phyloP scores from a whole-genome alignment of 2,329 filamentous ascomycete species.

The Venturia asperata region DNA sequence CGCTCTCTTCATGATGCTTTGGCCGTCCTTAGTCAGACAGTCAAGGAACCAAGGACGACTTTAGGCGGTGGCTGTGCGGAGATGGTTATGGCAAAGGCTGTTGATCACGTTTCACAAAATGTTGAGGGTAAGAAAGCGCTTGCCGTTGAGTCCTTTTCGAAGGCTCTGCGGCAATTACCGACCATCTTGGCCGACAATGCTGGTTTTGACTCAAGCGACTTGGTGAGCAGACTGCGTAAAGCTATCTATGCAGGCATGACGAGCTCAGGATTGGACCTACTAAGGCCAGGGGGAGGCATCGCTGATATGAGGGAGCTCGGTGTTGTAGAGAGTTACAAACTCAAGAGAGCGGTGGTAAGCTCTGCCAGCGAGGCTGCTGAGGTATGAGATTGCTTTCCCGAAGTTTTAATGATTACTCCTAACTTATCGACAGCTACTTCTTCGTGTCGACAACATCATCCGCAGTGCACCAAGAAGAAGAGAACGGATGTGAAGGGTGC shows the following conservation, averaged over 20 bases:
- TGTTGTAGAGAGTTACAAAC: conserved; percentile 96
- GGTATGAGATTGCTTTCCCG: conserved; percentile 47
- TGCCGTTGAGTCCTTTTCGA: conserved; percentile 82
- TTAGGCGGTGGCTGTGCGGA: conserved; percentile 93
- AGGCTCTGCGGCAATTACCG: conserved; percentile 83
- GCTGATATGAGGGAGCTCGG: conserved; percentile 93
- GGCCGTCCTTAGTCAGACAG: conserved; percentile 91
- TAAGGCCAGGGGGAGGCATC: conserved; percentile 84
- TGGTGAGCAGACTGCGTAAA: conserved; percentile 85
- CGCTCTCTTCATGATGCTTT: conserved; percentile 92
- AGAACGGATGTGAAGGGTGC: conserved; percentile 57
- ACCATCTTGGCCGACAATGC: conserved; percentile 98
- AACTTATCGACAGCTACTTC: conserved; percentile 56
- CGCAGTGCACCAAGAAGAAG: conserved; percentile 79
- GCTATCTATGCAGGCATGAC: conserved; percentile 92
- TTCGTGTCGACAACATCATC: conserved; percentile 97
- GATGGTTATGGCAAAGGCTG: conserved; percentile 98
- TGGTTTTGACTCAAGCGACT: conserved; percentile 87
- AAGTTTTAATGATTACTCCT: conserved; percentile 25
- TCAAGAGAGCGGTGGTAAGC: conserved; percentile 96
- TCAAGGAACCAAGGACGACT: conserved; percentile 88
- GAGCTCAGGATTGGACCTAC: conserved; percentile 82
- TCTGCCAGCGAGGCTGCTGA: conserved; percentile 95
- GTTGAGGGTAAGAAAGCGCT: conserved; percentile 95
- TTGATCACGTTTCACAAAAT: conserved; percentile 86